Evolutionary conservation across 106 monocot species (phyloP).

Genomic region (Gastrodia elata): DNA sequence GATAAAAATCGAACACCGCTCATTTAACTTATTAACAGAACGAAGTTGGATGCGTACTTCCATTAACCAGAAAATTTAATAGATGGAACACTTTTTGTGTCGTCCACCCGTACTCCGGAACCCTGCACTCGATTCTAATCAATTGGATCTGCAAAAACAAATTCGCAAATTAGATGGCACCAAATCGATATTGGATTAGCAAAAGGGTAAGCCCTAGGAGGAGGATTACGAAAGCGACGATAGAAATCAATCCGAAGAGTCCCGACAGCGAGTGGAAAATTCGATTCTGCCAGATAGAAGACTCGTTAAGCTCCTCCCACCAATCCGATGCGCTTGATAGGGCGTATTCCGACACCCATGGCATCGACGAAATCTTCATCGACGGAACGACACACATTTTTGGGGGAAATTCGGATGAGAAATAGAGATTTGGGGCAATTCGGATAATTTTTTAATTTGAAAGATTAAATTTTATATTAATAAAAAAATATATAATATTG

Average conservation of each 20-base stretch:
- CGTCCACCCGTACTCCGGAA: conserved; percentile 94
- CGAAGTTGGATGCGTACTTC: conserved; percentile 26
- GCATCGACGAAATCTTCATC: conserved; percentile 11
- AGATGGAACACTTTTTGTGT: conserved; percentile 96
- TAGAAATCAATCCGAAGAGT: conserved; percentile 26
- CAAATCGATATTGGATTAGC: too few species aligned
- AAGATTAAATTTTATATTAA: too few species aligned
- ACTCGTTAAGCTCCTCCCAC: conserved; percentile 49
- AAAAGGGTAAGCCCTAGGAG: too few species aligned
- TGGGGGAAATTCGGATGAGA: too few species aligned
- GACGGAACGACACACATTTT: not conserved
- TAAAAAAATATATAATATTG: too few species aligned
- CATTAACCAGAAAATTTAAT: conserved; percentile 78
- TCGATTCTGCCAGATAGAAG: conserved; percentile 39
- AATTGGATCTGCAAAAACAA: conserved; percentile 63
- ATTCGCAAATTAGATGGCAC: too few species aligned
- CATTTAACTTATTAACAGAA: not conserved
- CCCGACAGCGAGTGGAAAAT: conserved; percentile 46
- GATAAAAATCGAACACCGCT: not conserved
- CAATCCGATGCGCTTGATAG: conserved; percentile 18
- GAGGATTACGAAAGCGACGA: conserved; percentile 21
- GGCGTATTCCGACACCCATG: conserved; percentile 18
- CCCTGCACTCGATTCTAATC: conserved; percentile 81
- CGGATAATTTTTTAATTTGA: too few species aligned
- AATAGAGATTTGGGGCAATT: too few species aligned